A percentile compares a stretch with the other conserved stretches of the same genome.
Conservation (phyloP, 176 grass and related monocot genomes). For the Avena atlantica region DNA sequence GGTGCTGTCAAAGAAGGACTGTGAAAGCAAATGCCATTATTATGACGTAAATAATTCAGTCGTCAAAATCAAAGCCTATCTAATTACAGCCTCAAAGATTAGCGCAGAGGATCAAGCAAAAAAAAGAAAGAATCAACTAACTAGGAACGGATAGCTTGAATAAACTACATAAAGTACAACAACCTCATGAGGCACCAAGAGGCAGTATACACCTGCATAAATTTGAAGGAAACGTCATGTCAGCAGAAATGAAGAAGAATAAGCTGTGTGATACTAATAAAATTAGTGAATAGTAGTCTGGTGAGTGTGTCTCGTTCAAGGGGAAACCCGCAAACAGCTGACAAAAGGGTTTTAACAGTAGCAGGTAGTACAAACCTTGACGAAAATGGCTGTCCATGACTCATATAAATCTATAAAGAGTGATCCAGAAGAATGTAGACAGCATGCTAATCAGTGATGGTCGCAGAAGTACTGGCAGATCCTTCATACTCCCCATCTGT, state of each 20-base stretch:
- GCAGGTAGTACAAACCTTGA: constrained; percentile 37
- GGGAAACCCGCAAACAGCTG: not conserved
- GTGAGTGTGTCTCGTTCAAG: not conserved
- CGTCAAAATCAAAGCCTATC: constrained; percentile 26
- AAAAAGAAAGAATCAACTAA: constrained; percentile 24
- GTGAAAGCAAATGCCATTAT: constrained; percentile 35
- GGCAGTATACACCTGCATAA: constrained; percentile 35
- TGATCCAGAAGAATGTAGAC: constrained; percentile 41
- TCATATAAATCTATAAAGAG: constrained; percentile 10
- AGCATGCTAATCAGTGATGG: constrained; percentile 47
- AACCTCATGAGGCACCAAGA: constrained; percentile 40
- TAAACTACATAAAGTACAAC: constrained; percentile 50
- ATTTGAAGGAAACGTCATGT: constrained; percentile 25
- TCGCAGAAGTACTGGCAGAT: constrained; percentile 44
- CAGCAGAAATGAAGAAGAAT: constrained; percentile 18
- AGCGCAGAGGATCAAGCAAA: constrained; percentile 7
- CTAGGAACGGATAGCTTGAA: constrained; percentile 33
- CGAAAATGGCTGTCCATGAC: constrained; percentile 37
- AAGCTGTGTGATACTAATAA: not conserved
- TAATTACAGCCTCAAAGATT: constrained; percentile 55
- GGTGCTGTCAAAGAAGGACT: not conserved
- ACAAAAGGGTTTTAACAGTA: not conserved
- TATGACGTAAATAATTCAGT: constrained; percentile 29
- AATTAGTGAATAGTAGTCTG: constrained; percentile 6
- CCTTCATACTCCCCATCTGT: constrained; percentile 61